Conservation (phyloP, 139 green algal species). For the Micromonas pusilla region DNA sequence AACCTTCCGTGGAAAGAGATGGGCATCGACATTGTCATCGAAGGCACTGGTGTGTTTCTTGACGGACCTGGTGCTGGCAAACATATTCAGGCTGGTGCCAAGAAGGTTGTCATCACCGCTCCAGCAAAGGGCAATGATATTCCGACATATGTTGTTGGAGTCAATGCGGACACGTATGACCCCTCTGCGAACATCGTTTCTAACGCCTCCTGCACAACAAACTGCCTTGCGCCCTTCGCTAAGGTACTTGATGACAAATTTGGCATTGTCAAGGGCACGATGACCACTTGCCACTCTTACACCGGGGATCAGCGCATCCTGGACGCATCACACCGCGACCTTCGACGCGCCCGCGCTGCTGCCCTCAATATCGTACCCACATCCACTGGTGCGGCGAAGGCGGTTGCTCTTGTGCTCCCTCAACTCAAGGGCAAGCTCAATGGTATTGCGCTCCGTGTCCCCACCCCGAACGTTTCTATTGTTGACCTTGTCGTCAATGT, state of each 20-base stretch:
- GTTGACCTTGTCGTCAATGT: conserved; percentile 92
- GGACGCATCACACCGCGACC: conserved; percentile 94
- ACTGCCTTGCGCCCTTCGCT: conserved; percentile 99
- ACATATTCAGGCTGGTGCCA: conserved; percentile 88
- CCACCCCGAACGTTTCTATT: conserved; percentile 95
- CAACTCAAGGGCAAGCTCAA: conserved; percentile 54
- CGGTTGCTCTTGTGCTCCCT: conserved; percentile 91
- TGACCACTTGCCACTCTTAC: conserved; percentile 99
- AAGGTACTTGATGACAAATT: conserved; percentile 99
- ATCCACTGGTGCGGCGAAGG: conserved; percentile 97
- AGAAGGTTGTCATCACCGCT: conserved; percentile 99
- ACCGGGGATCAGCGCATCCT: conserved; percentile 90
- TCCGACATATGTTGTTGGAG: conserved; percentile 96
- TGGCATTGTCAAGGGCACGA: conserved; percentile 97
- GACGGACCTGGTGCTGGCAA: conserved; percentile 79
- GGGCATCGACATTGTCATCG: conserved; percentile 93
- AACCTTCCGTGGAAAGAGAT: conserved; percentile 87
- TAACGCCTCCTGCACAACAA: conserved; percentile 99
- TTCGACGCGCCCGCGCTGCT: conserved; percentile 89
- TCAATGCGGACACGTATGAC: conserved; percentile 76
- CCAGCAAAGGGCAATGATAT: conserved; percentile 95
- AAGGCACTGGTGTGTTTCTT: conserved; percentile 94
- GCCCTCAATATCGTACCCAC: conserved; percentile 99
- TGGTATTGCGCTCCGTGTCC: conserved; percentile 95
- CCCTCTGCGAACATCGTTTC: conserved; percentile 51